Evolutionary conservation across 179 eudicot species (phyloP).

Genomic region (Carnegiea gigantea): DNA sequence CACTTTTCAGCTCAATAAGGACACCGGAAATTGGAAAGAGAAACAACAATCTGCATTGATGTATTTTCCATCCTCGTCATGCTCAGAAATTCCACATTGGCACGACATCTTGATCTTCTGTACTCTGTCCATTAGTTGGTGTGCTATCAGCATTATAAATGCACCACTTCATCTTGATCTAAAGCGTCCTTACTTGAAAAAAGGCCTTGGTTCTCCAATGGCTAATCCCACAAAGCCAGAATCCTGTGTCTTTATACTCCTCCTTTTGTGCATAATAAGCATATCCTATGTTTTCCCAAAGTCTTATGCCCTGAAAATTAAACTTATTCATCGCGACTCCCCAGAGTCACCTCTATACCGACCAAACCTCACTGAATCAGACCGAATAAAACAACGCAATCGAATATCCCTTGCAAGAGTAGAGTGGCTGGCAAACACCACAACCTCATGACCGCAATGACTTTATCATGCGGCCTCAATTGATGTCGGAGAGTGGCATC

Average conservation of each 20-base stretch:
- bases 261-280: background rate
- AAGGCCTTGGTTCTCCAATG: background rate
- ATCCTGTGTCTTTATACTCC: background rate
- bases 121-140: too few species aligned
- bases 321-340: constrained; percentile 11
- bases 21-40: too few species aligned
- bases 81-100: too few species aligned
- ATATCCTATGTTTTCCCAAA: background rate
- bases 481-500: too few species aligned
- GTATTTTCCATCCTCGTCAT: too few species aligned
- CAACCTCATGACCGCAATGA: background rate
- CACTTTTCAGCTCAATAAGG: too few species aligned
- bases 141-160: too few species aligned
- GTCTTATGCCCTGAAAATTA: background rate
- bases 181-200: too few species aligned
- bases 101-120: too few species aligned
- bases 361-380: background rate
- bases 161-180: too few species aligned
- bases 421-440: background rate
- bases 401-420: background rate
- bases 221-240: background rate
- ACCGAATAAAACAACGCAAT: background rate
- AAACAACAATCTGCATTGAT: too few species aligned
- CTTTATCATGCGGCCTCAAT: background rate
- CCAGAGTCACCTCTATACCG: constrained; percentile 12